Conservation (phyloP, 805 yeast species). For the Nakazawaea ernobii region DNA sequence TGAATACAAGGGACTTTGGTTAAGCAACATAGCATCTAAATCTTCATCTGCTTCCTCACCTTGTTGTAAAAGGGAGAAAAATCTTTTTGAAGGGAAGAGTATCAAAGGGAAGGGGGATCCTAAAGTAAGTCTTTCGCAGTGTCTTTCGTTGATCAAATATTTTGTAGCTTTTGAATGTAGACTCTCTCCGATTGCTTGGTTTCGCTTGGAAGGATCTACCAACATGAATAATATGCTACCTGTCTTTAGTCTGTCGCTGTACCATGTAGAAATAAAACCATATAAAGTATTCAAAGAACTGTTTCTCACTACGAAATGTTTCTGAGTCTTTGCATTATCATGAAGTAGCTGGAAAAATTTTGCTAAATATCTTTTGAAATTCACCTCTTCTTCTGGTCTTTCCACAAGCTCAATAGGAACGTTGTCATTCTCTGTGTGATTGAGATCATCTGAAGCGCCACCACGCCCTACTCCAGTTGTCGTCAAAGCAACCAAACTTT, state of each 20-base stretch:
- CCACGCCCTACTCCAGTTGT: constrained; percentile 27
- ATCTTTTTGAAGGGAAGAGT: not conserved
- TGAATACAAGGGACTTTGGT: not conserved
- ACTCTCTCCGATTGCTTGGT: constrained; percentile 50
- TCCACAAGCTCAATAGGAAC: constrained; percentile 15
- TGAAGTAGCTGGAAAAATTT: constrained; percentile 16
- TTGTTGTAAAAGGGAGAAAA: constrained; percentile 7
- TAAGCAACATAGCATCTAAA: not conserved
- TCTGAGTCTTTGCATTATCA: constrained; percentile 25
- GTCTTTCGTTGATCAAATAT: constrained; percentile 38
- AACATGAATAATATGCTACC: constrained; percentile 43
- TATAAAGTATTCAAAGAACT: constrained; percentile 47
- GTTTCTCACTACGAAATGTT: constrained; percentile 52
- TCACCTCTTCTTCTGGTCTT: constrained; percentile 16
- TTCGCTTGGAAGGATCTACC: constrained; percentile 49
- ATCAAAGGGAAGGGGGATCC: constrained; percentile 47
- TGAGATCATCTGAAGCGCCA: constrained; percentile 9
- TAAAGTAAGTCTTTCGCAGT: constrained; percentile 32
- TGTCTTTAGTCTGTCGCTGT: constrained; percentile 24
- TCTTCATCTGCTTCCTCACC: not conserved
- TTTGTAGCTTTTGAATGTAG: constrained; percentile 47
- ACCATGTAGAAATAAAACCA: constrained; percentile 53
- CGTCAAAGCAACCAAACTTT: constrained; percentile 38
- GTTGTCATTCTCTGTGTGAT: not conserved
- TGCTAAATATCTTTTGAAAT: constrained; percentile 14